Base-by-base conservation (phyloP, 495 filamentous ascomycete genomes). In the Tuber microsphaerosporum region DNA sequence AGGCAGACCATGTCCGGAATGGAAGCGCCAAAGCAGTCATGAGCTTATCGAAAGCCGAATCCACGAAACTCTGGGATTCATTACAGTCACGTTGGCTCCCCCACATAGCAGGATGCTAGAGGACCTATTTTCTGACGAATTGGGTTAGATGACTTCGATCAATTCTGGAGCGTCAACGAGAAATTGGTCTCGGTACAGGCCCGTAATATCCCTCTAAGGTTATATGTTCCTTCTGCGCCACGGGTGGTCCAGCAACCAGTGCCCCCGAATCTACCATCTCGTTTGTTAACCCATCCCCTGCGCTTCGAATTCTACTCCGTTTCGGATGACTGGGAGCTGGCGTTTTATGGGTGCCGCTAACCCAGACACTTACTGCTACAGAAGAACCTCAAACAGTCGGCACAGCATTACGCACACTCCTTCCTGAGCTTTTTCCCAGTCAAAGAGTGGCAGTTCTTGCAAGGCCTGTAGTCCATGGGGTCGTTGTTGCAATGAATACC, bases 21-120 rank as follows among this genome's bases (percentile, higher is more conserved):
- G 94, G 95, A 31, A 97, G 90, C 19, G 94, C 94, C 3, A 94
- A 94, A 82, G 91, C 90, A 46, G 94, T 98, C 75, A 98, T 98
- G 96, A 91, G 89, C 48, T 85, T 98, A 74, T 93, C 91, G 42
- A 94, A 93, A 83, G 91, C 94, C 44, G 90, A 98, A 81, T 96
- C 93, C 1, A 93, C 91, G 2, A 87, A 89, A 43, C 86, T 99
- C 48, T 98, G 96, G 96, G 89, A 90, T 74, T 88, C 93, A 7
- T 91, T 99, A 19, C 87, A 91, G 83, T 89, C 92, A 78, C 91
- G 93, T 95, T 84, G 74, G 89, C 79, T 41, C 44, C 68, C 79
- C 42, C 44, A 51, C 43, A n/a, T 4, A 65, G 45, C 61, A 70
- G 37, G 68, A n/a, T 42, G 43, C 77, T 61, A 70, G 42, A 45